These are phyloP conservation scores for Prunus kanzakura DNA, from an alignment of 306 rosid genomes.

Conservation along the genomic window DNA sequence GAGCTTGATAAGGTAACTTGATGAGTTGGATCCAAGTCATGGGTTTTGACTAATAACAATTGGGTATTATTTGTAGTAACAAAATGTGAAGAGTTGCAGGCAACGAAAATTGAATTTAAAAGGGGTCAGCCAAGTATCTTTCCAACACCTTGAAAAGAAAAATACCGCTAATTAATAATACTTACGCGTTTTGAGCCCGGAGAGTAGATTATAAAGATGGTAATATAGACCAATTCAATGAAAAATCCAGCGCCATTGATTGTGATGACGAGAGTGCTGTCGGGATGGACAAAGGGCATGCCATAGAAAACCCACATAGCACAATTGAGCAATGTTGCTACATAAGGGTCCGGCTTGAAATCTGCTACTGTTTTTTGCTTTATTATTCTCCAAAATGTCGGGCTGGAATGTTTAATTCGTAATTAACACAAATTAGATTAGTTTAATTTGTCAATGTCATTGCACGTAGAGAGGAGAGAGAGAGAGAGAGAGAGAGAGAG, in stretches of 20 bases:
- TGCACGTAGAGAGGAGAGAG: not conserved
- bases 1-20: too few relatives aligned
- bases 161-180: too few relatives aligned
- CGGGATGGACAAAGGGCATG: constrained; percentile 47
- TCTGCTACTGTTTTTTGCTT: constrained; percentile 55
- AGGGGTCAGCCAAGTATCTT: too few relatives aligned
- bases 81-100: too few relatives aligned
- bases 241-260: constrained; percentile 58
- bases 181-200: constrained; percentile 45
- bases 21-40: too few relatives aligned
- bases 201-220: constrained; percentile 45
- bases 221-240: constrained; percentile 36
- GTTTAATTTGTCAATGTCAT: not conserved
- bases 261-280: constrained; percentile 61
- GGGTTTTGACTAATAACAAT: too few relatives aligned
- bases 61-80: too few relatives aligned
- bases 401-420: constrained; percentile 42
- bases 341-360: constrained; percentile 82
- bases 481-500: not conserved
- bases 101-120: too few relatives aligned
- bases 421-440: not conserved
- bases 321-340: constrained; percentile 67
- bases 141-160: too few relatives aligned
- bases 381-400: constrained; percentile 57
- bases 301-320: constrained; percentile 73